Conservation (phyloP, 495 filamentous ascomycete genomes). For the Neurospora sp. region DNA sequence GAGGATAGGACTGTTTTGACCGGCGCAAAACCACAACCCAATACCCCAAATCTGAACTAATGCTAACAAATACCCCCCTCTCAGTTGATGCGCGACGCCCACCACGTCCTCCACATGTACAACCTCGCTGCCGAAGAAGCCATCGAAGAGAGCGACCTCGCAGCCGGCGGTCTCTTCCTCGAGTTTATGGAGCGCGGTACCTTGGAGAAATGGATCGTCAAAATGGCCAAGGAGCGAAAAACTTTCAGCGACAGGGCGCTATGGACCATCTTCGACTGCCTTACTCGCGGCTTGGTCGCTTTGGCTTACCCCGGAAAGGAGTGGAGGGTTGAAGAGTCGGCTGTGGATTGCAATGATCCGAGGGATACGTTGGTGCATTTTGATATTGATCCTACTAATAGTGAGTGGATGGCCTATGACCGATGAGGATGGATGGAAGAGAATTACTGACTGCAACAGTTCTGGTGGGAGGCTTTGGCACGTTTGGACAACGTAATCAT, state of each 20-base stretch:
- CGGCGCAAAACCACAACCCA: no score
- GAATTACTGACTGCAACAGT: background rate
- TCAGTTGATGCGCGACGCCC: background rate
- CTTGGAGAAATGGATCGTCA: background rate
- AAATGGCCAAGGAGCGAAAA: background rate
- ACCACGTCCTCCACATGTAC: background rate
- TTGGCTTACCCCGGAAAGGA: background rate
- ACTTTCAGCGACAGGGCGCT: background rate
- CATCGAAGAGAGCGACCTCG: background rate
- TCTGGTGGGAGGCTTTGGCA: background rate
- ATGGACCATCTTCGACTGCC: background rate
- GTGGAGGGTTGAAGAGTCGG: background rate
- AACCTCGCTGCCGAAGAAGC: background rate
- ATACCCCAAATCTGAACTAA: no score
- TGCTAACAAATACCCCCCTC: background rate
- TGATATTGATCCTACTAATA: background rate
- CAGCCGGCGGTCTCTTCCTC: background rate
- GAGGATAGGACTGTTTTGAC: no score
- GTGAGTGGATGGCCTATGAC: background rate
- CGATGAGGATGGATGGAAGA: no score
- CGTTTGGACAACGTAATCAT: background rate
- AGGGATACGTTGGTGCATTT: background rate
- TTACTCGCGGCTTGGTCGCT: background rate
- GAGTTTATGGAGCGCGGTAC: background rate
- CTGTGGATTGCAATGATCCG: background rate